A percentile compares a stretch with the other conserved stretches of the same genome.
Evolutionary conservation across 2,329 filamentous ascomycete species (phyloP).

Genomic region (Fusarium pseudoanthophilum): DNA sequence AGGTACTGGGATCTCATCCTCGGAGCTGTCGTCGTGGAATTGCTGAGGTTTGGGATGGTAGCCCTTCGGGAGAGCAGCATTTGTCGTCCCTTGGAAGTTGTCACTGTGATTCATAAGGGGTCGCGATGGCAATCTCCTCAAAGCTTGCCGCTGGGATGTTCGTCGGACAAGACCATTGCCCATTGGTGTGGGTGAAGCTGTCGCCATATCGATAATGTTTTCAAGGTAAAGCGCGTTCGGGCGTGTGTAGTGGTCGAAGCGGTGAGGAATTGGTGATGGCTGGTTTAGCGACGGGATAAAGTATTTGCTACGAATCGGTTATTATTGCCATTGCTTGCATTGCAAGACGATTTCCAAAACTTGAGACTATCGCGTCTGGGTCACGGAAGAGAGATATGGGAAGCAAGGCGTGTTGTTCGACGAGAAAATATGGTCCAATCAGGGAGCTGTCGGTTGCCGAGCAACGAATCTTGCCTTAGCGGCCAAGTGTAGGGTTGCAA

Average conservation of each 20-base stretch:
- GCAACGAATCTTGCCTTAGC: constrained; percentile 43
- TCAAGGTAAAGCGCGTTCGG: constrained; percentile 35
- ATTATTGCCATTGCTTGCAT: constrained; percentile 52
- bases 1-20: constrained; percentile 91
- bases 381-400: constrained; percentile 38
- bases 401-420: constrained; percentile 43
- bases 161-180: constrained; percentile 62
- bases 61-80: constrained; percentile 43
- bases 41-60: constrained; percentile 59
- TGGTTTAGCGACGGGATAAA: constrained; percentile 40
- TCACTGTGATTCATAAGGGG: constrained; percentile 58
- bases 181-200: constrained; percentile 66
- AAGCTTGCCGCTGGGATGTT: constrained; percentile 66
- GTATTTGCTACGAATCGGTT: constrained; percentile 55
- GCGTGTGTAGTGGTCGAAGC: constrained; percentile 19
- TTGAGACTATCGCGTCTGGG: constrained; percentile 51
- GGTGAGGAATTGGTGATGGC: constrained; percentile 32
- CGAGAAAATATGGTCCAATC: constrained; percentile 46
- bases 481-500: constrained; percentile 24
- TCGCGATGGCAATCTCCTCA: constrained; percentile 62
- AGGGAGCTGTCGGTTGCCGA: constrained; percentile 45
- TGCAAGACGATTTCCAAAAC: constrained; percentile 47
- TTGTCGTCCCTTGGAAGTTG: constrained; percentile 53
- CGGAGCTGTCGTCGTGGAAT: constrained; percentile 82
- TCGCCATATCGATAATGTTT: constrained; percentile 56